Conservation (phyloP, 2,329 filamentous ascomycete genomes). For the Didymellaceae sp. region DNA sequence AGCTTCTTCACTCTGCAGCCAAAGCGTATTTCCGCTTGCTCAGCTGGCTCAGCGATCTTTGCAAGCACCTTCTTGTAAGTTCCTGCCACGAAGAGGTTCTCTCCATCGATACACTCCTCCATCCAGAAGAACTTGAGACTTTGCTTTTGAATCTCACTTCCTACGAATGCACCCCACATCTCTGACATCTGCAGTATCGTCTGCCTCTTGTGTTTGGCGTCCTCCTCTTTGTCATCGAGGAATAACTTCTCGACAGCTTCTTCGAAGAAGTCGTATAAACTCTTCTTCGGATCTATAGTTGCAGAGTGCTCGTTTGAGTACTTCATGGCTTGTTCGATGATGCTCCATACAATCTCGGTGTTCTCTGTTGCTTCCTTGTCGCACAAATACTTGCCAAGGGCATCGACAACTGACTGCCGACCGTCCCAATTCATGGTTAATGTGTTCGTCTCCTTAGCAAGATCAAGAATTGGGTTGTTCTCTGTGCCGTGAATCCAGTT, state of each 20-base stretch:
- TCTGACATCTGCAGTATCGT: conserved; percentile 62
- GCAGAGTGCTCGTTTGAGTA: conserved; percentile 65
- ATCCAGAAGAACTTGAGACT: conserved; percentile 80
- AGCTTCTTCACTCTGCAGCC: conserved; percentile 56
- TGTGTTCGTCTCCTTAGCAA: conserved; percentile 68
- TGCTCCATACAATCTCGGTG: conserved; percentile 67
- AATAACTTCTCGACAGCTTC: conserved; percentile 57
- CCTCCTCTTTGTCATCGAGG: conserved; percentile 40
- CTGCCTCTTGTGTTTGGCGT: conserved; percentile 56
- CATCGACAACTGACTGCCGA: conserved; percentile 62
- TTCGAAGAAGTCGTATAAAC: conserved; percentile 64
- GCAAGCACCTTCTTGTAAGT: conserved; percentile 68
- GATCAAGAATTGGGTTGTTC: conserved; percentile 72
- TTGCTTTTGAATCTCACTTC: conserved; percentile 67
- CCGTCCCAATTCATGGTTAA: conserved; percentile 60
- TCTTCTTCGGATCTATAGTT: conserved; percentile 59
- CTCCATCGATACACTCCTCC: conserved; percentile 77
- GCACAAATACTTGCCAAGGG: conserved; percentile 61
- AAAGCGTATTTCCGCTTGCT: conserved; percentile 63
- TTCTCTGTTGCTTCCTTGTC: conserved; percentile 47
- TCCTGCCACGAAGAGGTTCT: conserved; percentile 67
- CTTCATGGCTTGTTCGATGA: conserved; percentile 71
- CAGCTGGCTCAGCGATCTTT: conserved; percentile 64
- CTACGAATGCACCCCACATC: conserved; percentile 75
- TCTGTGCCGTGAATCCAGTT: conserved; percentile 82